Base-by-base conservation (phyloP, 345 rosid species). In the Salix caprea region DNA sequence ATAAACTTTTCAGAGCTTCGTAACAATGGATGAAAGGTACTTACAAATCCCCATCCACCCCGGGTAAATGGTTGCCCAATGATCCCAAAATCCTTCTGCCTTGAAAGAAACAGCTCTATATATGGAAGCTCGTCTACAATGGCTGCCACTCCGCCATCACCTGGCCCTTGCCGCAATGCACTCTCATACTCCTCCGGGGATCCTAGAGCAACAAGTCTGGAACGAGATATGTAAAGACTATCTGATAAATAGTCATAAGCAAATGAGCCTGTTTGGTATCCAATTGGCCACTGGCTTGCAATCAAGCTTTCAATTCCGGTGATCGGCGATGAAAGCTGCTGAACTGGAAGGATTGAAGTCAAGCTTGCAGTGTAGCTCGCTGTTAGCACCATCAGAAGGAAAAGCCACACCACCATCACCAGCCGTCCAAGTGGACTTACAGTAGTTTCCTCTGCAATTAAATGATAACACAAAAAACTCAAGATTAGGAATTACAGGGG, bases 21-120 rank as follows among this genome's bases (percentile, higher is more conserved):
- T 19, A 21, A 54, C 60, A 21, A 21, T 21, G n/a, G 21, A 36
- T 36, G 60, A 26, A 73, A 80, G 42, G 67, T 71, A 89, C 99
- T 91, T 88, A 95, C 99, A 44, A 95, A 95, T 82, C 99, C 99
- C 97, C 97, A 95, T 74, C 97, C 99, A 54, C 86, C 86, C 74
- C 74, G 88, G 75, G 92, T 93, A 83, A 95, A 95, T 46, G 84
- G 86, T 76, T 84, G 90, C 75, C 99, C 99, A 12, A 91, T 79
- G 66, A 91, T 90, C 68, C 92, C 92, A 73, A 89, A 93, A 42
- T 90, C 88, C 1, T 80, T 52, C 64, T 42, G 88, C 18, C 75
- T 79, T 26, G 89, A 81, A 76, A 95, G 85, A 82, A 95, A 95
- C 74, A 88, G 71, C 54, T 91, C 92, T n/a, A 91, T 79, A 44